Evolutionary conservation across 2,329 filamentous ascomycete genomes (phyloP).

Genomic region (Clonostachys rhizophaga): DNA sequence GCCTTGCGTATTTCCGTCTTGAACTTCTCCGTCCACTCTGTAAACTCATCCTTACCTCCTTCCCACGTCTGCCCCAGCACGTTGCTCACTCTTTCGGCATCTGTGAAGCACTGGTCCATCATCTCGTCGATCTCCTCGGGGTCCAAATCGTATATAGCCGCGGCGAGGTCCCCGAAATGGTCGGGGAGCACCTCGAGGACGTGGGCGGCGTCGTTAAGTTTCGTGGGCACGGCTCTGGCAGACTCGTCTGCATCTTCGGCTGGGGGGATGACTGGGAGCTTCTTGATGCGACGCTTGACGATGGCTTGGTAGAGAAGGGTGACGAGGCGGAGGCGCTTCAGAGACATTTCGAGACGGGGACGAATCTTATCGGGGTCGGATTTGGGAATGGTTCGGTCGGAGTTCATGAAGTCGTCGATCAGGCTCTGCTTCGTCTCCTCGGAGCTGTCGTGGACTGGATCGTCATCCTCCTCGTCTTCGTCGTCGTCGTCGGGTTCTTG

Average conservation of each 20-base stretch:
- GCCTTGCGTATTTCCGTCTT: constrained; percentile 45
- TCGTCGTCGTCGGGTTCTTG: constrained; percentile 58
- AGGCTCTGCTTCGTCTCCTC: constrained; percentile 45
- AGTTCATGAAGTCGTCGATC: constrained; percentile 65
- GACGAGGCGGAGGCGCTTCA: constrained; percentile 63
- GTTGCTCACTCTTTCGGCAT: constrained; percentile 52
- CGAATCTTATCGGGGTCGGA: constrained; percentile 61
- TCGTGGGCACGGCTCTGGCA: constrained; percentile 19
- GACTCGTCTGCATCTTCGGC: constrained; percentile 12
- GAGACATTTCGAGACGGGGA: constrained; percentile 57
- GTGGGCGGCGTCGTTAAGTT: constrained; percentile 51
- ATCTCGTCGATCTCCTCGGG: constrained; percentile 49
- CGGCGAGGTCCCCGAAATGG: constrained; percentile 65
- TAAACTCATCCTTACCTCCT: constrained; percentile 69
- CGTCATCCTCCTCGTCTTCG: constrained; percentile 39
- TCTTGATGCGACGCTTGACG: constrained; percentile 64
- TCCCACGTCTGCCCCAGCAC: constrained; percentile 57
- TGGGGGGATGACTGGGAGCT: constrained; percentile 38
- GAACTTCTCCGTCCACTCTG: constrained; percentile 64
- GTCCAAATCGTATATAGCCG: constrained; percentile 67
- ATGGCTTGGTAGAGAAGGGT: constrained; percentile 66
- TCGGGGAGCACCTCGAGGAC: constrained; percentile 59
- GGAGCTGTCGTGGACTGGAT: constrained; percentile 25
- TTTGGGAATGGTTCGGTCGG: constrained; percentile 54
- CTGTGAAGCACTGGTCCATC: constrained; percentile 55